Conservation (phyloP, 2,329 filamentous ascomycete genomes). For the Aspergillus candidus region DNA sequence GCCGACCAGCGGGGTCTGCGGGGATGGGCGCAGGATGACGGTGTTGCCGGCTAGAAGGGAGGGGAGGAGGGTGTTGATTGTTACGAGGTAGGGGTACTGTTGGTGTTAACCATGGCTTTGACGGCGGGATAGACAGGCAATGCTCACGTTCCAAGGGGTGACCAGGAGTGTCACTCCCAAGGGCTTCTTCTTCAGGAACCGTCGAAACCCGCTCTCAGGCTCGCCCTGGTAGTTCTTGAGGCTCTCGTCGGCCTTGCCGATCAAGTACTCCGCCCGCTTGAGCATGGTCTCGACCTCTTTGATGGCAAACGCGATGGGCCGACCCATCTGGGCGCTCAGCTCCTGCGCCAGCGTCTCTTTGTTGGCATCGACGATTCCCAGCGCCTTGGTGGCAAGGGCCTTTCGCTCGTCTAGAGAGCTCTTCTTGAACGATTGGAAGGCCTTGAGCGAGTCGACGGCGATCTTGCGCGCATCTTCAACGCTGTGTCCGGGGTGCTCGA, state of each 20-base stretch:
- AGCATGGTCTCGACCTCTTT: conserved; percentile 78
- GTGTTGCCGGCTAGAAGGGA: conserved; percentile 83
- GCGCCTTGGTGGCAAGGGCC: conserved; percentile 71
- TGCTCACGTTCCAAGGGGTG: conserved; percentile 85
- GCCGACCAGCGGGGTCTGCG: conserved; percentile 82
- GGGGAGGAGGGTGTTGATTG: conserved; percentile 81
- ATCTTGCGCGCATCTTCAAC: conserved; percentile 19
- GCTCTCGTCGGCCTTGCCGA: conserved; percentile 72
- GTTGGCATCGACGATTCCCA: conserved; percentile 61
- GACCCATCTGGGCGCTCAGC: conserved; percentile 84
- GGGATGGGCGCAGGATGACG: conserved; percentile 85
- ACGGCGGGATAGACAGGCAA: conserved; percentile 14
- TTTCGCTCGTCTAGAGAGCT: conserved; percentile 67
- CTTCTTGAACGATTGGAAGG: conserved; percentile 53
- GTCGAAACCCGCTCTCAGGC: conserved; percentile 75
- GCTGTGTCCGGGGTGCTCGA: conserved; percentile 65
- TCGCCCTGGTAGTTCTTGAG: conserved; percentile 76
- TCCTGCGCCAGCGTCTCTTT: conserved; percentile 74
- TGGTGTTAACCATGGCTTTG: not conserved
- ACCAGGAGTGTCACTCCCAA: conserved; percentile 79
- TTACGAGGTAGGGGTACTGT: conserved; percentile 85
- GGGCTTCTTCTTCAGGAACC: conserved; percentile 79
- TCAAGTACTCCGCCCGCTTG: conserved; percentile 72
- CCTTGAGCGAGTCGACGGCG: conserved; percentile 22
- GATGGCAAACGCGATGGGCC: conserved; percentile 75